Evolutionary conservation across 1,139 yeast genomes (phyloP).

Genomic region (Yamadazyma aaseri): DNA sequence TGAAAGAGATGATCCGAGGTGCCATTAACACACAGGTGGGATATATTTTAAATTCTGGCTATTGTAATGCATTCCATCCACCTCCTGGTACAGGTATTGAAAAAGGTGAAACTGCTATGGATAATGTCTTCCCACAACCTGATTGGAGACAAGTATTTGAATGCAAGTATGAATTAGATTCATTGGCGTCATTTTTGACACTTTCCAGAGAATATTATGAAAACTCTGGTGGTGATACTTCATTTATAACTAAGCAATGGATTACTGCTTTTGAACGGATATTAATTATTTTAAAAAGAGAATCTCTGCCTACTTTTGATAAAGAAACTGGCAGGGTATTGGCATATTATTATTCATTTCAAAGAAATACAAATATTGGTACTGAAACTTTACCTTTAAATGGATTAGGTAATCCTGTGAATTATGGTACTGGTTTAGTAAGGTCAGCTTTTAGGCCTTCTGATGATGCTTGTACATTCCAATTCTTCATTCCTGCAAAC

Average conservation of each 20-base stretch:
- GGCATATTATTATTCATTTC: slow-evolving; percentile 61
- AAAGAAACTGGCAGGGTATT: slow-evolving; percentile 51
- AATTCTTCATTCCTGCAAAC: slow-evolving; percentile 83
- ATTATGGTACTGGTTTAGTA: slow-evolving; percentile 64
- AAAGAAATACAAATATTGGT: slow-evolving; percentile 71
- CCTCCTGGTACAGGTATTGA: slow-evolving; percentile 61
- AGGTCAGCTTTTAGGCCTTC: slow-evolving; percentile 91
- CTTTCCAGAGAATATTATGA: slow-evolving; percentile 68
- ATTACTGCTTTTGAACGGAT: slow-evolving; percentile 54
- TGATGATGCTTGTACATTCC: slow-evolving; percentile 82
- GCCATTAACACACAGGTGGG: slow-evolving; percentile 79
- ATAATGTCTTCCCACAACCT: slow-evolving; percentile 66
- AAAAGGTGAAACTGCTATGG: slow-evolving; percentile 56
- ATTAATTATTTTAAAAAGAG: slow-evolving; percentile 56
- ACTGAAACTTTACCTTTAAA: slow-evolving; percentile 76
- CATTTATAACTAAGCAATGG: slow-evolving; percentile 60
- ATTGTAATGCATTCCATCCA: slow-evolving; percentile 91
- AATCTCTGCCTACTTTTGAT: slow-evolving; percentile 63
- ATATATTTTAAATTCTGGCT: slow-evolving; percentile 62
- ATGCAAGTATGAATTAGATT: slow-evolving; percentile 87
- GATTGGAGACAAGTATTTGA: slow-evolving; percentile 77
- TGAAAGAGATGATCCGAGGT: slow-evolving; percentile 61
- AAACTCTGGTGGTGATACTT: slow-evolving; percentile 50
- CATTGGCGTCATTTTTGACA: slow-evolving; percentile 78
- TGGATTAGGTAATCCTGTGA: slow-evolving; percentile 85